Percentiles rank a stretch among this genome's conserved stretches.
Conservation (phyloP, 805 yeast genomes). For the Saccharomycopsis olivae region DNA sequence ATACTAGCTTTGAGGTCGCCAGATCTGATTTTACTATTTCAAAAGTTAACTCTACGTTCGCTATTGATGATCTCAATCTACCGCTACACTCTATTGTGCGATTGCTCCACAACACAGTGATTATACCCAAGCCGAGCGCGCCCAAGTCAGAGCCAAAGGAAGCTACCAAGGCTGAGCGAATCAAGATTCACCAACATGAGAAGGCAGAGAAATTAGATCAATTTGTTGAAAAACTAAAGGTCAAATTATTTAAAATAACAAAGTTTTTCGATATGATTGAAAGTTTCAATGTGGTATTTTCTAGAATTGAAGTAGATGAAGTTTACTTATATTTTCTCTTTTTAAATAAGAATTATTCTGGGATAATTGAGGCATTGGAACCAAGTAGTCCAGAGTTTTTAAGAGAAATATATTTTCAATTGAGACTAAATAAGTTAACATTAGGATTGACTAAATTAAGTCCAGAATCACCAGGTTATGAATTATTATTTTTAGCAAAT, state of each 20-base stretch:
- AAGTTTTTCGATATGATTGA: slow-evolving; percentile 16
- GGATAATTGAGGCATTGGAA: not conserved
- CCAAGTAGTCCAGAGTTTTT: slow-evolving; percentile 4
- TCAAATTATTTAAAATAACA: not conserved
- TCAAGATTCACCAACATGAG: too few relatives aligned
- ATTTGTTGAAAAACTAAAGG: slow-evolving; percentile 4
- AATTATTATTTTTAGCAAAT: slow-evolving; percentile 28
- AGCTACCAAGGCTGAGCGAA: too few relatives aligned
- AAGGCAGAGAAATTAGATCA: not conserved
- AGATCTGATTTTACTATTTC: not conserved
- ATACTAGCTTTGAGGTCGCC: not conserved
- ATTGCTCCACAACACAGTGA: too few relatives aligned
- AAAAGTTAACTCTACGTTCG: not conserved
- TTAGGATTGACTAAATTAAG: slow-evolving; percentile 23
- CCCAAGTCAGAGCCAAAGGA: too few relatives aligned
- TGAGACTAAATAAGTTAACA: slow-evolving; percentile 18
- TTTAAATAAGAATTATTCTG: not conserved
- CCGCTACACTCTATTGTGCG: not conserved
- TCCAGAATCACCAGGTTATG: slow-evolving; percentile 36
- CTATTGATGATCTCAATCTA: not conserved
- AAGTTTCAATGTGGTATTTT: slow-evolving; percentile 20
- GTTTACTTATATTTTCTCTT: slow-evolving; percentile 21
- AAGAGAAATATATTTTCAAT: slow-evolving; percentile 11
- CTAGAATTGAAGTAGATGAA: slow-evolving; percentile 21
- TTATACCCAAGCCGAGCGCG: too few relatives aligned